phyloP scores from a whole-genome alignment of 257 asterid genomes.

The Nicotiana noctiflora region DNA sequence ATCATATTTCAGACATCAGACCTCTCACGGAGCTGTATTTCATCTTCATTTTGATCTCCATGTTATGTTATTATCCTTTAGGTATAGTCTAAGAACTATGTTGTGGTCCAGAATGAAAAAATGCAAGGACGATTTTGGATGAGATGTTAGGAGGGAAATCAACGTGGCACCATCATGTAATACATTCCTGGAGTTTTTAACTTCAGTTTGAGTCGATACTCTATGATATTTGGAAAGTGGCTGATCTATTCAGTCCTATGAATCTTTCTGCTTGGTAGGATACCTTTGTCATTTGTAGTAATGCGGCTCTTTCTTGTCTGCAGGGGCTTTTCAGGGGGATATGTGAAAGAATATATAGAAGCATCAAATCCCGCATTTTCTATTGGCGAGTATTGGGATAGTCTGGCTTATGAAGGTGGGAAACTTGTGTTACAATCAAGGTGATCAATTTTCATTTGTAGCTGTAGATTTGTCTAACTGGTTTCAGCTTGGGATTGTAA shows the following conservation, averaged over 20 bases:
- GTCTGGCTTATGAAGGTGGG: slow-evolving; percentile 54
- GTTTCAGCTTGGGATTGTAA: not conserved
- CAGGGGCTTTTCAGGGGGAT: slow-evolving; percentile 53
- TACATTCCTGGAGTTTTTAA: not conserved
- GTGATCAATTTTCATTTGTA: slow-evolving; percentile 14
- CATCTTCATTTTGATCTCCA: not conserved
- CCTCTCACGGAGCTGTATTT: not conserved
- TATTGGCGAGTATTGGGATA: slow-evolving; percentile 60
- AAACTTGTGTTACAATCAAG: slow-evolving; percentile 47
- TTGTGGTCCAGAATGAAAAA: not conserved
- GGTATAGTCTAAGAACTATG: not conserved
- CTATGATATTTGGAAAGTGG: not conserved
- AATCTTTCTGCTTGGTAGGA: not conserved
- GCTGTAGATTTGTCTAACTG: not conserved
- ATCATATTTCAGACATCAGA: not conserved
- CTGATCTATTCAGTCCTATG: not conserved
- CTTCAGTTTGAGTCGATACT: not conserved
- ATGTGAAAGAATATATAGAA: slow-evolving; percentile 50
- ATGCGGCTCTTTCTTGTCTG: not conserved
- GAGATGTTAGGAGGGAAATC: not conserved
- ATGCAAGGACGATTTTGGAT: not conserved
- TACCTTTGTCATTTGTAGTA: not conserved
- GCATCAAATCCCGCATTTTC: slow-evolving; percentile 51
- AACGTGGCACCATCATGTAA: not conserved
- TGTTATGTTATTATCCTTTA: not conserved